A percentile compares a stretch with the other conserved stretches of the same genome.
Conservation (phyloP, 257 asterid species). For the Datura wrightii region DNA sequence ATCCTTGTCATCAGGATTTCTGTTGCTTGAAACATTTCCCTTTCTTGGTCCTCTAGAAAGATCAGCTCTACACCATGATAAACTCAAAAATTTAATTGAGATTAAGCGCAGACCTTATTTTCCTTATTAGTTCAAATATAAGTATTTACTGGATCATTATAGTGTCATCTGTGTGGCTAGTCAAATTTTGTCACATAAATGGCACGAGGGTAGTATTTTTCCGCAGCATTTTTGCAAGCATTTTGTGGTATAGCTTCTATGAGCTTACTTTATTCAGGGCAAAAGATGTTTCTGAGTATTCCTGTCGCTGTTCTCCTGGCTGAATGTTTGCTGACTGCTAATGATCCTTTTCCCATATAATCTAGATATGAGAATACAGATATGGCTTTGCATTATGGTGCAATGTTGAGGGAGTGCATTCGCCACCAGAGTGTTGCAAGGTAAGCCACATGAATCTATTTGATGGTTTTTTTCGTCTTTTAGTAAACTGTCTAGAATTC, state of each 20-base stretch:
- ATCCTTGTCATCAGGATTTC: slow-evolving; percentile 8
- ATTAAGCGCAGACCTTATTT: neutral
- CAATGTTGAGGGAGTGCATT: slow-evolving; percentile 84
- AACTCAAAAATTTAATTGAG: neutral
- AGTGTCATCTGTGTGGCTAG: neutral
- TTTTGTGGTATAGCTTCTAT: neutral
- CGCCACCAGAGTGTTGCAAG: slow-evolving; percentile 84
- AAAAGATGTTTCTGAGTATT: slow-evolving; percentile 25
- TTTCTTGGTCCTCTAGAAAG: neutral
- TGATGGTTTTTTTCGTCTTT: neutral
- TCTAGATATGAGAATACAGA: slow-evolving; percentile 68
- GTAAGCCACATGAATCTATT: slow-evolving; percentile 45
- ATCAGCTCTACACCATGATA: neutral
- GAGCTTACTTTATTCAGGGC: neutral
- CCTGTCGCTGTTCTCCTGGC: neutral
- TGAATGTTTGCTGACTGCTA: neutral
- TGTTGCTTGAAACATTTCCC: neutral
- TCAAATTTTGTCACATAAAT: slow-evolving; percentile 9
- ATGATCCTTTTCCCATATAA: slow-evolving; percentile 3
- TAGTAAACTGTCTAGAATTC: neutral
- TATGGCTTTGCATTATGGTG: slow-evolving; percentile 78
- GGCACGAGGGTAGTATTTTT: neutral
- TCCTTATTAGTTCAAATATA: neutral
- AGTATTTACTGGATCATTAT: slow-evolving; percentile 10
- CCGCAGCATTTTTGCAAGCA: neutral